Percentiles rank a stretch among this genome's conserved stretches.
phyloP scores from a whole-genome alignment of 768 basidiomycete species.

The Pleurotus ostreatus region DNA sequence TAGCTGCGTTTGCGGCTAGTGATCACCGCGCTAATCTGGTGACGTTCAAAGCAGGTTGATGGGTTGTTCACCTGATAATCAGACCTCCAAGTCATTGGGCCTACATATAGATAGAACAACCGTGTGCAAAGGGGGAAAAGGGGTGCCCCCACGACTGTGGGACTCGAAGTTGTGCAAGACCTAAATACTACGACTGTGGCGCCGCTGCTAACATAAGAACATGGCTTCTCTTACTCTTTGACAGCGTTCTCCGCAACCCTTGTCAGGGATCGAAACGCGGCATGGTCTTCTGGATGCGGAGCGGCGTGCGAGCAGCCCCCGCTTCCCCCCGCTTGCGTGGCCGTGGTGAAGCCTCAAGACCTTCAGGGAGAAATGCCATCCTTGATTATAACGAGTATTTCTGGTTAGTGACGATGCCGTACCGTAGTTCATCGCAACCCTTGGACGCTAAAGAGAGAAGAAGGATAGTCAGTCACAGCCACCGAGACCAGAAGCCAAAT shows the following conservation, averaged over 20 bases:
- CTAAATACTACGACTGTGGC: too few relatives aligned
- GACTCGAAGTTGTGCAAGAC: too few relatives aligned
- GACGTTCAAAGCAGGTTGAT: neutral
- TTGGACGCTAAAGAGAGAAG: neutral
- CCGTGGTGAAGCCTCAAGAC: neutral
- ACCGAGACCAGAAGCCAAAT: constrained; percentile 1
- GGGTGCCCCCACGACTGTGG: too few relatives aligned
- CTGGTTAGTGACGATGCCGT: too few relatives aligned
- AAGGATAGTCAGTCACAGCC: constrained; percentile 5
- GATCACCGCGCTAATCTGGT: neutral
- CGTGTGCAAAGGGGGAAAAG: too few relatives aligned
- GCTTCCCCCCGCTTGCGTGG: neutral
- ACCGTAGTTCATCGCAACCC: too few relatives aligned
- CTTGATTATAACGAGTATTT: too few relatives aligned
- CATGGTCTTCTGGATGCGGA: neutral
- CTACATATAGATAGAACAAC: too few relatives aligned
- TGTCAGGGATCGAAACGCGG: neutral
- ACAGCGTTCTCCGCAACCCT: constrained; percentile 8
- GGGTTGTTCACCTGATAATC: neutral
- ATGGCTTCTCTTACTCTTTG: neutral
- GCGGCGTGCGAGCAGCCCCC: constrained; percentile 4
- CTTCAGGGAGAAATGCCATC: neutral
- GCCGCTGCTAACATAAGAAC: neutral
- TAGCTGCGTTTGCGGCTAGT: constrained; percentile 2
- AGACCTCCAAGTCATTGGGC: neutral